Conservation (phyloP, 345 rosid species). For the Gossypium australe region DNA sequence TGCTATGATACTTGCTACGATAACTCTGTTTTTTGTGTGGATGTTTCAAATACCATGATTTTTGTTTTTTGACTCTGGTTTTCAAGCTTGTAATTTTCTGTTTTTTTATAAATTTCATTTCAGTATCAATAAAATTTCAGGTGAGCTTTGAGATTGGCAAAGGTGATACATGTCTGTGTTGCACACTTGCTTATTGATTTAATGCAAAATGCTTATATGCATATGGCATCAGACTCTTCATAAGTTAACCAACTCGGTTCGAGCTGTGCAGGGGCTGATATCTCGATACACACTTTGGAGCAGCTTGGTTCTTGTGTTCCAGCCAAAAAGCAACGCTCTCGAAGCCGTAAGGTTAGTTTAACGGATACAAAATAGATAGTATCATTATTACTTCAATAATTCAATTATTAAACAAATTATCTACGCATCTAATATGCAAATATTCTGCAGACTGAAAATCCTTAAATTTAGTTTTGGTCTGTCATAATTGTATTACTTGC, state of each 20-base stretch:
- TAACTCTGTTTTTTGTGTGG: background rate
- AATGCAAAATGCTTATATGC: background rate
- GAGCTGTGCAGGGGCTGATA: background rate
- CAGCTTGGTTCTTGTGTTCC: background rate
- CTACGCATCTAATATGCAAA: too few relatives aligned
- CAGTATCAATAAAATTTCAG: background rate
- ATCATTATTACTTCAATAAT: too few relatives aligned
- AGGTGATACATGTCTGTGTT: background rate
- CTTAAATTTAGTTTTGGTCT: too few relatives aligned
- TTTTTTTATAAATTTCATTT: background rate
- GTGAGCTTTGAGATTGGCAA: background rate
- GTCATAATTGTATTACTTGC: too few relatives aligned
- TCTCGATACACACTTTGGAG: background rate
- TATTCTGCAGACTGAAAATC: too few relatives aligned
- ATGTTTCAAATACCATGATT: constrained; percentile 6
- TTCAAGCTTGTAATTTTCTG: background rate
- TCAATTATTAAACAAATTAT: too few relatives aligned
- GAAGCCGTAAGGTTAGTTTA: background rate
- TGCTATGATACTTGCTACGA: background rate
- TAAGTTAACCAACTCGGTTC: background rate
- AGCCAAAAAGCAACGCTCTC: background rate
- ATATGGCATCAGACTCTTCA: background rate
- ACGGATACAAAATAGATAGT: background rate
- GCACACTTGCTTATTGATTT: background rate
- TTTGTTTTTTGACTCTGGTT: constrained; percentile 4